Evolutionary conservation across 768 basidiomycete genomes (phyloP).

Genomic region (Crassisporium funariophilum): DNA sequence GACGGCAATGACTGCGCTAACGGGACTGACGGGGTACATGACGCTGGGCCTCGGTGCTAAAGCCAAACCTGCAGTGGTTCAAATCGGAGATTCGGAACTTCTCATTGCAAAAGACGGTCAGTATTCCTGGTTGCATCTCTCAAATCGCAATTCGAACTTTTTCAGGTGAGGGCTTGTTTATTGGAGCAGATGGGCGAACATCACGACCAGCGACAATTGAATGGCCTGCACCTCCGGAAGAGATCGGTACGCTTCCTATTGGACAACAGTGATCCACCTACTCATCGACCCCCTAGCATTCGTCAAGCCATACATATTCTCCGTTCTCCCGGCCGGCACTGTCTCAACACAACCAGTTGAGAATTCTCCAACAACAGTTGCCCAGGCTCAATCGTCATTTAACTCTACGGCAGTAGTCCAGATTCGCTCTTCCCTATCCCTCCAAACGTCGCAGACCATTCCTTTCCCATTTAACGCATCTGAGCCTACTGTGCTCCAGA

Average conservation of each 20-base stretch:
- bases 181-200: conserved; percentile 60
- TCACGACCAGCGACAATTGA: conserved; percentile 53
- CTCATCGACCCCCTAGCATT: conserved; percentile 46
- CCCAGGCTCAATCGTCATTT: conserved; percentile 35
- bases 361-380: conserved; percentile 21
- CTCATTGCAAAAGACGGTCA: conserved; percentile 80
- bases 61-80: conserved; percentile 62
- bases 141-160: conserved; percentile 1
- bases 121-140: conserved; percentile 24
- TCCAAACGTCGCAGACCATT: conserved; percentile 60
- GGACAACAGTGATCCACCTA: not conserved
- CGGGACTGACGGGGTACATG: conserved; percentile 84
- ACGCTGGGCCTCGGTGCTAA: conserved; percentile 77
- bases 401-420: conserved; percentile 64
- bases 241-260: conserved; percentile 50
- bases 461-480: conserved; percentile 59
- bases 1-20: conserved; percentile 74
- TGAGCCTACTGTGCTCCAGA: conserved; percentile 31
- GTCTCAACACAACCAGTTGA: conserved; percentile 37
- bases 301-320: conserved; percentile 76
- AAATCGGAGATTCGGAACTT: conserved; percentile 60
- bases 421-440: conserved; percentile 70
- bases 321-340: conserved; percentile 71
- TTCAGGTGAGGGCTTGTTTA: conserved; percentile 67
- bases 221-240: conserved; percentile 84